Conservation (phyloP, 2,329 filamentous ascomycete species). For the Pyrenophora seminiperda region DNA sequence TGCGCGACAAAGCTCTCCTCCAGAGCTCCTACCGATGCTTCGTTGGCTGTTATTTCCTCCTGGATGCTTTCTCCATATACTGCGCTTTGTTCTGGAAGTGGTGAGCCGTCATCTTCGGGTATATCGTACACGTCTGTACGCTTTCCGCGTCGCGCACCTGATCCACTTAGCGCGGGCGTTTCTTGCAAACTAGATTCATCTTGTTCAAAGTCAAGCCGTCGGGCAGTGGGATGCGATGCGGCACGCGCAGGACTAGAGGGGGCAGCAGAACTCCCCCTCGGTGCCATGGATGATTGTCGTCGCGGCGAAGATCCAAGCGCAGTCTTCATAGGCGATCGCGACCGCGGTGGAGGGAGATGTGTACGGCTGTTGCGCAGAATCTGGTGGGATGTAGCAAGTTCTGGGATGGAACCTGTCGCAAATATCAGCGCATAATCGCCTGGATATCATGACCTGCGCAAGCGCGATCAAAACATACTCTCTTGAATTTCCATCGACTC, state of each 20-base stretch:
- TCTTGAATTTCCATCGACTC: constrained; percentile 68
- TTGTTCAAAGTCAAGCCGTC: constrained; percentile 62
- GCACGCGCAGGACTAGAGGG: constrained; percentile 38
- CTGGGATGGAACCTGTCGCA: constrained; percentile 55
- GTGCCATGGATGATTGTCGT: constrained; percentile 63
- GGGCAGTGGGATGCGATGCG: constrained; percentile 53
- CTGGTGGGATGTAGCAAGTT: constrained; percentile 53
- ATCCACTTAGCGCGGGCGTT: constrained; percentile 42
- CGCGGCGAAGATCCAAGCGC: constrained; percentile 63
- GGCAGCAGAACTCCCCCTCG: constrained; percentile 56
- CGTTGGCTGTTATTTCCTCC: constrained; percentile 35
- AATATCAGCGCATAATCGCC: constrained; percentile 5
- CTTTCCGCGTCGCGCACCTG: constrained; percentile 38
- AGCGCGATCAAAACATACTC: constrained; percentile 53
- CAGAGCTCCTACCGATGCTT: constrained; percentile 27
- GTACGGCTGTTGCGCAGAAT: constrained; percentile 52
- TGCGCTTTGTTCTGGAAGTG: constrained; percentile 31
- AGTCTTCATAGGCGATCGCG: constrained; percentile 69
- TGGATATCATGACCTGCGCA: background rate
- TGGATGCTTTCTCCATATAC: constrained; percentile 43
- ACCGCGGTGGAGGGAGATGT: constrained; percentile 56
- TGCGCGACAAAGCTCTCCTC: constrained; percentile 40
- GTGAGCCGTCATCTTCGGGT: constrained; percentile 35
- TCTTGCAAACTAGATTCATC: constrained; percentile 44
- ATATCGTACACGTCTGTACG: constrained; percentile 42